phyloP scores from a whole-genome alignment of 768 basidiomycete genomes.

The Boletus insuetus region DNA sequence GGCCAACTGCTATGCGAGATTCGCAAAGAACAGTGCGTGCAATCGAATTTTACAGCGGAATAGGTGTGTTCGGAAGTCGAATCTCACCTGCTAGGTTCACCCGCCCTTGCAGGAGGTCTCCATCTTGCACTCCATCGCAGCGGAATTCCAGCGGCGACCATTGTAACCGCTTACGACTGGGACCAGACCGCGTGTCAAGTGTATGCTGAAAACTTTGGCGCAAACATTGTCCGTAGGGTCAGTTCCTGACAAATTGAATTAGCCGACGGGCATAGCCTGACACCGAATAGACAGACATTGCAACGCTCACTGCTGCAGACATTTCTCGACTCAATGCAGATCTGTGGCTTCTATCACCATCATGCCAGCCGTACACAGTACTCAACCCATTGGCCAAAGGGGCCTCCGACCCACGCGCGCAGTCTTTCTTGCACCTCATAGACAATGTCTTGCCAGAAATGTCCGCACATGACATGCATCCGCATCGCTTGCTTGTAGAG shows the following conservation, averaged over 20 bases:
- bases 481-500: constrained; percentile 64
- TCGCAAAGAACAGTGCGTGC: constrained; percentile 17
- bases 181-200: constrained; percentile 72
- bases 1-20: neutral
- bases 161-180: constrained; percentile 75
- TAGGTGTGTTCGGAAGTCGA: constrained; percentile 46
- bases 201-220: constrained; percentile 60
- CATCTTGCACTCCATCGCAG: constrained; percentile 64
- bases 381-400: constrained; percentile 73
- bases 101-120: constrained; percentile 54
- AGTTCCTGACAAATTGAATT: neutral
- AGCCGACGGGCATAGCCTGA: neutral
- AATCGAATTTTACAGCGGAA: constrained; percentile 79
- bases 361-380: constrained; percentile 83
- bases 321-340: constrained; percentile 50
- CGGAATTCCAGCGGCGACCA: constrained; percentile 36
- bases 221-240: constrained; percentile 40
- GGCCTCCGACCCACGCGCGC: constrained; percentile 67
- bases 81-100: neutral
- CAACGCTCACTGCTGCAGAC: constrained; percentile 46
- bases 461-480: constrained; percentile 42
- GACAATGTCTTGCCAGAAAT: constrained; percentile 60
- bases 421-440: constrained; percentile 72
- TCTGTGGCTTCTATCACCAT: constrained; percentile 77
- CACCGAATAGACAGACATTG: constrained; percentile 54